Evolutionary conservation across 306 rosid genomes (phyloP).

Genomic region (Spatholobus suberectus): DNA sequence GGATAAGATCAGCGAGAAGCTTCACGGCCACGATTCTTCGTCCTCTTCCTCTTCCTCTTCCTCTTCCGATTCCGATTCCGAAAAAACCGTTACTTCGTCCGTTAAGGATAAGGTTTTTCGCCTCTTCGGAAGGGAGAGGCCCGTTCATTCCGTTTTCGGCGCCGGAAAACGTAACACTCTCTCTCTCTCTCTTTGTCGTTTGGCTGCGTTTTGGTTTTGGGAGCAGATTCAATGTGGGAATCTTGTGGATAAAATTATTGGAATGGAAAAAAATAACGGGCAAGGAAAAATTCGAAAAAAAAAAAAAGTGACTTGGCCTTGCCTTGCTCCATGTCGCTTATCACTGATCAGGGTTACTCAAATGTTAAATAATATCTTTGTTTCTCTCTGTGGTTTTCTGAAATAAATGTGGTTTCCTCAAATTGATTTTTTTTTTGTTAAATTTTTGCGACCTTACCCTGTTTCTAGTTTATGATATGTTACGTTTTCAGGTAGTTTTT

Average conservation of each 20-base stretch:
- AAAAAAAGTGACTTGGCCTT: not conserved
- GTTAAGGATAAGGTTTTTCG: slow-evolving; percentile 58
- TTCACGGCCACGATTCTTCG: slow-evolving; percentile 52
- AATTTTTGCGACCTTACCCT: not conserved
- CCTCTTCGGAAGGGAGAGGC: slow-evolving; percentile 70
- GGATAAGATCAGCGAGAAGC: slow-evolving; percentile 62
- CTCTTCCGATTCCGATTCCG: slow-evolving; percentile 48
- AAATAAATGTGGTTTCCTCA: not conserved
- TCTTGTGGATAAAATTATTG: not conserved
- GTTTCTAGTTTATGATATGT: not conserved
- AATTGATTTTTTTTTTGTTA: not conserved
- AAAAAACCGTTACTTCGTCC: slow-evolving; percentile 46
- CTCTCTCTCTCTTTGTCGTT: not conserved
- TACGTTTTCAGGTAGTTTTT: not conserved
- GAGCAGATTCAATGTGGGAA: not conserved
- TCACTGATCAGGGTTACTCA: not conserved
- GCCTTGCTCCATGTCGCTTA: not conserved
- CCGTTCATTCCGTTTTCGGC: slow-evolving; percentile 70
- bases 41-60: slow-evolving; percentile 47
- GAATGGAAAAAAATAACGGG: not conserved
- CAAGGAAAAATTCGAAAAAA: not conserved
- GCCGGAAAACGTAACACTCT: slow-evolving; percentile 69
- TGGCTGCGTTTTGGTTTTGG: not conserved
- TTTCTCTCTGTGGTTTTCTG: not conserved
- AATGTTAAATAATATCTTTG: not conserved